Percentiles rank a stretch among this genome's conserved stretches.
Conservation (phyloP, 2,329 filamentous ascomycete species). For the Paecilomyces sp. region DNA sequence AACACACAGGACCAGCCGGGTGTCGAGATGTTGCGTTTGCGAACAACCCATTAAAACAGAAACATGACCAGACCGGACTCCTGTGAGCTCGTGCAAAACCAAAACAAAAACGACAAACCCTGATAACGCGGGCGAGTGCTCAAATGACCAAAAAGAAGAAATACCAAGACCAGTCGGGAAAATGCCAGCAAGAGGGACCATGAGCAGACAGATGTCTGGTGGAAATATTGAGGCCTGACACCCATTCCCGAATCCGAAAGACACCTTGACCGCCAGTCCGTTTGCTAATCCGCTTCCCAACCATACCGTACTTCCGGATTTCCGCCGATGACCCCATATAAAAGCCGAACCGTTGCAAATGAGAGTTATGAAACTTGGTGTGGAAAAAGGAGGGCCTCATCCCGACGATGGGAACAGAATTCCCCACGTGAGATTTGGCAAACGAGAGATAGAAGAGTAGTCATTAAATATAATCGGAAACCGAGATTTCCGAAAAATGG, state of each 20-base stretch:
- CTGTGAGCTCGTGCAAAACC: slow-evolving; percentile 30
- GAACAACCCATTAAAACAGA: slow-evolving; percentile 29
- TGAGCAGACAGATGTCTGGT: slow-evolving; percentile 13
- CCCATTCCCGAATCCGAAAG: slow-evolving; percentile 22
- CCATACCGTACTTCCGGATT: slow-evolving; percentile 20
- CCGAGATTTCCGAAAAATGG: background rate
- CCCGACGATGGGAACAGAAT: background rate
- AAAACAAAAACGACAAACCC: slow-evolving; percentile 19
- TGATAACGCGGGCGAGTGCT: slow-evolving; percentile 16
- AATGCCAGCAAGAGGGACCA: slow-evolving; percentile 24
- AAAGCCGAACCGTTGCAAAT: slow-evolving; percentile 27
- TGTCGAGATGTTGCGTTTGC: slow-evolving; percentile 32
- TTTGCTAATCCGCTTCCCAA: slow-evolving; percentile 29
- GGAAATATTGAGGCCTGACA: slow-evolving; percentile 12
- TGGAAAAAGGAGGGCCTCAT: slow-evolving; percentile 7
- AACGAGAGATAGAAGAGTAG: slow-evolving; percentile 8
- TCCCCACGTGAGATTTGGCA: background rate
- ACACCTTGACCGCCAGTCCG: slow-evolving; percentile 26
- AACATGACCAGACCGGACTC: slow-evolving; percentile 39
- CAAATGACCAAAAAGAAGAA: slow-evolving; percentile 22
- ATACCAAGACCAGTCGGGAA: slow-evolving; percentile 19
- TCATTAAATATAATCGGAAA: background rate
- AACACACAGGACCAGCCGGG: slow-evolving; percentile 43
- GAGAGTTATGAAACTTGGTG: slow-evolving; percentile 17
- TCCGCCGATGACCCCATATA: slow-evolving; percentile 33